These are phyloP conservation scores for Volvox carteri DNA, from an alignment of 163 green algal genomes.

Conservation along the genomic window DNA sequence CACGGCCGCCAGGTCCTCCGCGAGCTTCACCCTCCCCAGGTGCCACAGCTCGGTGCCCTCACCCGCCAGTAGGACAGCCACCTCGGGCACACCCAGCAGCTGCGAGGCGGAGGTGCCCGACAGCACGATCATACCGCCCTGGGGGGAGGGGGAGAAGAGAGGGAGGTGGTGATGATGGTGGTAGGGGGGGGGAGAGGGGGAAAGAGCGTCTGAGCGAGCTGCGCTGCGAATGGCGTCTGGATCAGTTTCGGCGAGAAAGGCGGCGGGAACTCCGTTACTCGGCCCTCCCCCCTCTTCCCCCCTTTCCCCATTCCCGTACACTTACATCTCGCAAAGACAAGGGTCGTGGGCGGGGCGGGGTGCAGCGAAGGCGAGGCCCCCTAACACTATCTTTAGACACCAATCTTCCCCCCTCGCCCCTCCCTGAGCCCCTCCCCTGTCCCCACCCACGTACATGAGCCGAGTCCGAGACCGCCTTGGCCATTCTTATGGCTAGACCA, in stretches of 20 bases:
- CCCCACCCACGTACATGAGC: not conserved
- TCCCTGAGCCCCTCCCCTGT: not conserved
- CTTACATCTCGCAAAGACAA: no score
- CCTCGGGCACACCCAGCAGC: constrained; percentile 19
- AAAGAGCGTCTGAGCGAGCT: no score
- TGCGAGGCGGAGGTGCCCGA: not conserved
- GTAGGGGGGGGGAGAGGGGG: not conserved
- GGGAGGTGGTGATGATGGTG: not conserved
- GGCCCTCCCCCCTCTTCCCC: no score
- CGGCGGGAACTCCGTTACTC: no score
- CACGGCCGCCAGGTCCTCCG: not conserved
- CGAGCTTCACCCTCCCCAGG: constrained; percentile 34
- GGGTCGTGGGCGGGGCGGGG: no score
- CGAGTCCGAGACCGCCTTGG: constrained; percentile 35
- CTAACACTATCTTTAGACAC: no score
- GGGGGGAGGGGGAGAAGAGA: not conserved
- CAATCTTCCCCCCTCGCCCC: no score
- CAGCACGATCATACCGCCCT: constrained; percentile 39
- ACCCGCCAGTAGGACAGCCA: not conserved
- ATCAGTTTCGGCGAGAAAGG: no score
- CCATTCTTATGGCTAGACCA: constrained; percentile 21
- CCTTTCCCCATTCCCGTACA: no score
- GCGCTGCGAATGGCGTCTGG: no score
- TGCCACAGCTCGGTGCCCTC: constrained; percentile 41
- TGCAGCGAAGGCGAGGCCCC: no score